phyloP scores from a whole-genome alignment of 495 filamentous ascomycete genomes.

The Neurospora tetrasperma region DNA sequence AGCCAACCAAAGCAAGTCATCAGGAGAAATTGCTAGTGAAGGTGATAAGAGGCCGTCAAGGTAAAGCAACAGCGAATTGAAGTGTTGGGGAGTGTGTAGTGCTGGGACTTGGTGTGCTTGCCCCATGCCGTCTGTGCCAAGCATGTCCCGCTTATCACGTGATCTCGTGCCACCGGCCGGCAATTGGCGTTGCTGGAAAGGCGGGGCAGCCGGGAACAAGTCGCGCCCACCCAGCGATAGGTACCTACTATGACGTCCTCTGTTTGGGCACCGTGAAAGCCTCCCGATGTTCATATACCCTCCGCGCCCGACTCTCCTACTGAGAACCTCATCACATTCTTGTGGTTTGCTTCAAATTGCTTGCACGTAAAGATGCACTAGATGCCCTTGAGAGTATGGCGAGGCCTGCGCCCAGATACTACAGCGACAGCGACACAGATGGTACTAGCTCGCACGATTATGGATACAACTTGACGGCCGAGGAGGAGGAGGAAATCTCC shows the following conservation, averaged over 20 bases:
- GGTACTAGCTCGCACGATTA: conserved; percentile 27
- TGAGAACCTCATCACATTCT: neutral
- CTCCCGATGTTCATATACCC: neutral
- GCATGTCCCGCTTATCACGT: neutral
- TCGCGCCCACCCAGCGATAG: neutral
- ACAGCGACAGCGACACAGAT: conserved; percentile 40
- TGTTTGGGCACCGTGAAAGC: neutral
- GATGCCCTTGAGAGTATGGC: neutral
- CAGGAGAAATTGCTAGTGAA: neutral
- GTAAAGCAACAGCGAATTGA: neutral
- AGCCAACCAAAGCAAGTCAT: neutral
- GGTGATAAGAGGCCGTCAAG: neutral
- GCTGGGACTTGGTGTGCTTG: no score
- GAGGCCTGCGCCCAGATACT: neutral
- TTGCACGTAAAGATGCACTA: neutral
- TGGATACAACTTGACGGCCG: conserved; percentile 59
- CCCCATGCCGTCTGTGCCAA: no score
- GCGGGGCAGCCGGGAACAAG: neutral
- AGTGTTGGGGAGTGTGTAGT: no score
- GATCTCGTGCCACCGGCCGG: neutral
- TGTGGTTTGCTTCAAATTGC: neutral
- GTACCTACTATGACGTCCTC: neutral
- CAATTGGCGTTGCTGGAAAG: neutral
- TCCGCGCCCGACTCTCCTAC: neutral
- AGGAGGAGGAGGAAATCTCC: conserved; percentile 39